Percentiles rank a stretch among this genome's conserved stretches.
phyloP scores from a whole-genome alignment of 306 rosid species.

The Lablab purpureus region DNA sequence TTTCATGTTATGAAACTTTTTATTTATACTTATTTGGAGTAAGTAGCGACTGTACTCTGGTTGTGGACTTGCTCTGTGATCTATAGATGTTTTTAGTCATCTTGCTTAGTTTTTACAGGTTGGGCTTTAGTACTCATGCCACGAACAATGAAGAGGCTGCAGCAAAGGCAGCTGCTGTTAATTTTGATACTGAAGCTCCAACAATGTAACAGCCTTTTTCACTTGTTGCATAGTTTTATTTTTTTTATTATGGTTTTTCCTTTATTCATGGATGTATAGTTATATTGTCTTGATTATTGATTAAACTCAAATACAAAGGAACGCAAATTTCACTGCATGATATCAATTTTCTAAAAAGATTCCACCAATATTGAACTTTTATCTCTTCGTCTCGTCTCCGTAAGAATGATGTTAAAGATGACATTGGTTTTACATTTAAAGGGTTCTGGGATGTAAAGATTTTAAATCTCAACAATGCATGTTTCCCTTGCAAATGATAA shows the following conservation, averaged over 20 bases:
- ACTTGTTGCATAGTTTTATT: not conserved
- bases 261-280: not conserved
- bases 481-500: not conserved
- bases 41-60: not conserved
- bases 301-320: not conserved
- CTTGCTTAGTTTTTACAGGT: constrained; percentile 48
- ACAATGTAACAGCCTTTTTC: constrained; percentile 65
- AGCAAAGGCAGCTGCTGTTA: constrained; percentile 70
- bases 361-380: not conserved
- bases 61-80: not conserved
- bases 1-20: not conserved
- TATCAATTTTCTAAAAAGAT: not conserved
- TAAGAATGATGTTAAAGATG: constrained; percentile 19
- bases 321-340: not conserved
- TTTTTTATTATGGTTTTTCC: not conserved
- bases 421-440: not conserved
- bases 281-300: not conserved
- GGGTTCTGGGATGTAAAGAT: not conserved
- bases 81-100: not conserved
- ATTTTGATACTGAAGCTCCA: constrained; percentile 71
- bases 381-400: not conserved
- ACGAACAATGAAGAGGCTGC: constrained; percentile 69
- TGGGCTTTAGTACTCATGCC: constrained; percentile 54
- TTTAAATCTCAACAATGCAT: constrained; percentile 10
- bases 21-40: not conserved